Conservation (phyloP, 2,329 filamentous ascomycete genomes). For the Paecilomyces niveus region DNA sequence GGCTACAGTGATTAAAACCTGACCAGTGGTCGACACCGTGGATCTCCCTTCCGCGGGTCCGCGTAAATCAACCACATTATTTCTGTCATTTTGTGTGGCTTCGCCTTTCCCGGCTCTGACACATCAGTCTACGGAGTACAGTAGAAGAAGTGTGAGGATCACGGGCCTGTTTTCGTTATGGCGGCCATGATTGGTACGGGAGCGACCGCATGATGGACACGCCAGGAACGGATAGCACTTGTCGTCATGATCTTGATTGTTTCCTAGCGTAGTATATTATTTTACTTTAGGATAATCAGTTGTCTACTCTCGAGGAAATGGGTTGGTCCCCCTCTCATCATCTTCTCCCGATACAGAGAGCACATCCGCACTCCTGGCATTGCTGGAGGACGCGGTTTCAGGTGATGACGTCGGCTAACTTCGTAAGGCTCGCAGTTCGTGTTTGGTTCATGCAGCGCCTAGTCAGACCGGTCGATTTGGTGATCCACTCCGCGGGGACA, state of each 20-base stretch:
- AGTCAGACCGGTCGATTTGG: background rate
- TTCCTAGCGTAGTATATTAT: too few relatives aligned
- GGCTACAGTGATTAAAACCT: background rate
- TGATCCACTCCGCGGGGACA: background rate
- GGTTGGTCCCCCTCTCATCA: background rate
- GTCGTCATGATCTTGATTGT: too few relatives aligned
- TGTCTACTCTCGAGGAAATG: background rate
- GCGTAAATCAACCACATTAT: background rate
- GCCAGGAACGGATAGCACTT: too few relatives aligned
- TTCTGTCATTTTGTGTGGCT: background rate
- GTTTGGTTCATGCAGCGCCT: background rate
- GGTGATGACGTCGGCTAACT: background rate
- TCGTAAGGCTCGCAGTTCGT: background rate
- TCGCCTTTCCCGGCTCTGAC: background rate
- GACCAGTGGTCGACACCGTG: background rate
- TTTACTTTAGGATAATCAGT: background rate
- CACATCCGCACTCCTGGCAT: background rate
- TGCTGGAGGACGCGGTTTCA: background rate
- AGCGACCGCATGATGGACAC: too few relatives aligned
- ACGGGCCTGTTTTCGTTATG: background rate
- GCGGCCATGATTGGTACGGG: background rate
- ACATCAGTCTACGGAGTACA: background rate
- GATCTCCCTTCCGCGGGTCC: background rate
- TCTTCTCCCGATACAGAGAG: background rate
- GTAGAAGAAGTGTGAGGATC: too few relatives aligned